Evolutionary conservation across 768 basidiomycete genomes (phyloP).

Genomic region (Leccinum variicolor): DNA sequence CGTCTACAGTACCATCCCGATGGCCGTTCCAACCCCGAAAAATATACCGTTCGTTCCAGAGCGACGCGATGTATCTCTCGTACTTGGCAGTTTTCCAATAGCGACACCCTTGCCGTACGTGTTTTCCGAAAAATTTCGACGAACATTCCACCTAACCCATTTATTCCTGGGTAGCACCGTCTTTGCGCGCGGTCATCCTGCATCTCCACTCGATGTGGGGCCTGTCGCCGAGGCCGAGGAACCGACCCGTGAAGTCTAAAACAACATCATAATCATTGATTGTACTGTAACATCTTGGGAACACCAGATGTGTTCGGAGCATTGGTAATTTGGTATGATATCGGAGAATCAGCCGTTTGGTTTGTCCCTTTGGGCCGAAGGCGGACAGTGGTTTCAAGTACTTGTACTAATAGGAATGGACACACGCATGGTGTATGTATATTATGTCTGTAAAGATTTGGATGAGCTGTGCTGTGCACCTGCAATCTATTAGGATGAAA

Average conservation of each 20-base stretch:
- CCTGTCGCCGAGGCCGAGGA: neutral
- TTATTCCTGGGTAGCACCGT: neutral
- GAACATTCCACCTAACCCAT: neutral
- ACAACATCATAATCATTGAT: neutral
- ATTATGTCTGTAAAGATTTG: neutral
- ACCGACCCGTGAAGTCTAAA: neutral
- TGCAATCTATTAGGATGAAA: too few species aligned
- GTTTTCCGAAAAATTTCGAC: neutral
- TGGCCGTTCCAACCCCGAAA: neutral
- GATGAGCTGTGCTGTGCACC: too few species aligned
- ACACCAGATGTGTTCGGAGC: too few species aligned
- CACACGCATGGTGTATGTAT: neutral
- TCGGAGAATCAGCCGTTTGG: neutral
- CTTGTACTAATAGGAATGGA: neutral
- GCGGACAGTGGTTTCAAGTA: neutral
- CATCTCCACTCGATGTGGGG: neutral
- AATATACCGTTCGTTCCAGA: neutral
- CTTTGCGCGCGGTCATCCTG: neutral
- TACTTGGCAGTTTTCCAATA: too few species aligned
- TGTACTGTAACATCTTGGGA: neutral
- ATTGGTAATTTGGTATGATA: neutral
- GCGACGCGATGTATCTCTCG: neutral
- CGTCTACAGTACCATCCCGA: neutral
- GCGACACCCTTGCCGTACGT: neutral
- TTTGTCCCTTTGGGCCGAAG: neutral